Conservation (phyloP, 129 eudicot species). For the Solidago caesia region DNA sequence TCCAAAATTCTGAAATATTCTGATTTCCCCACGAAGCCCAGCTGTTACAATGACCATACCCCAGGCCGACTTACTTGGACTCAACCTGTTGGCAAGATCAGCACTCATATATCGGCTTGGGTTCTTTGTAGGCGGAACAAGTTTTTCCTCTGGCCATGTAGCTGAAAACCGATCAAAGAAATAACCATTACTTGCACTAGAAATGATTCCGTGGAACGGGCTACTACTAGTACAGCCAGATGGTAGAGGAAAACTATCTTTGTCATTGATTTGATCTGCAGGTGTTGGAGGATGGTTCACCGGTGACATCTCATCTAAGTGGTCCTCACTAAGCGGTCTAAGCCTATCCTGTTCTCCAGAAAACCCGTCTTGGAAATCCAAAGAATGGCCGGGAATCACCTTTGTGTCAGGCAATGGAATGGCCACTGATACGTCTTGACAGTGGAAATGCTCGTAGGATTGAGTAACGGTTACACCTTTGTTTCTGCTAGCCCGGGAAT, state of each 20-base stretch:
- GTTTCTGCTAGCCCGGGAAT: conserved; percentile 65
- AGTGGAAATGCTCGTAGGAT: conserved; percentile 82
- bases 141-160: conserved; percentile 99
- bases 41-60: conserved; percentile 96
- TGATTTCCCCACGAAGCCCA: conserved; percentile 80
- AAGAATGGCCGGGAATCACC: conserved; percentile 17
- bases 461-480: conserved; percentile 69
- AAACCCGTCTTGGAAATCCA: conserved; percentile 41
- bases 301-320: conserved; percentile 44
- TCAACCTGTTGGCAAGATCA: conserved; percentile 59
- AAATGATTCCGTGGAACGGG: conserved; percentile 69
- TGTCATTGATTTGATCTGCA: conserved; percentile 39
- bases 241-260: conserved; percentile 14
- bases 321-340: conserved; percentile 31
- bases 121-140: conserved; percentile 47
- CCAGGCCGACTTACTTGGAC: conserved; percentile 66
- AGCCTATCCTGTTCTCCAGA: conserved; percentile 37
- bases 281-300: conserved; percentile 83
- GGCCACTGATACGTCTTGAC: conserved; percentile 84
- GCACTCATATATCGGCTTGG: conserved; percentile 50
- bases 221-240: conserved; percentile 33
- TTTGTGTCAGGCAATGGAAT: conserved; percentile 92
- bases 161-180: conserved; percentile 83
- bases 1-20: conserved; percentile 90
- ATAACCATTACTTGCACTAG: conserved; percentile 65